Base-by-base conservation (phyloP, 1,284 basidiomycete species). In the Peniophora sp. region DNA sequence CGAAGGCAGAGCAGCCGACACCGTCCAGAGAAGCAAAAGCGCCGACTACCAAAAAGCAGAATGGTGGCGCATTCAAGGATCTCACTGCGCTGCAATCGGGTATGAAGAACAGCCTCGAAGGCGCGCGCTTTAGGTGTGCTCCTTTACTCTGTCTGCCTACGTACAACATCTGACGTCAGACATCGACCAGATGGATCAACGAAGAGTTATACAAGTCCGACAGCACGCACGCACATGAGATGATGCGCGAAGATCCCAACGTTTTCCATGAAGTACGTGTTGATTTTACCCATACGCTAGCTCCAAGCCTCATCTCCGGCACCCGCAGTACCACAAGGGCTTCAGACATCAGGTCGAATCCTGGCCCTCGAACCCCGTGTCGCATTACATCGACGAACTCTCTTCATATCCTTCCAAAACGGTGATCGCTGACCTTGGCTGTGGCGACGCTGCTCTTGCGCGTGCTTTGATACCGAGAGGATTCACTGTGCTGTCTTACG, bases 381-480 rank as follows among this genome's bases (percentile, higher is more conserved):
- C 86, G 27, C 76, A 88, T 63, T 92, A 93, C 63, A 78, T 87
- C 48, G 70, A 74, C 2, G 55, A 63, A 3, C 71, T 89, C 18
- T 80, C 79, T 9, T 66, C 72, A 23, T 83, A 83, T 55, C 79
- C 89, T 3, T 52, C 71, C 17, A 77, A 75, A 51, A 85, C 86
- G 0, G 71, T 98, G 53, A 83, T 99, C 46, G 93, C 83, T 20
- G 97, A 99, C 68, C 74, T 99, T 20, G 97, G 97, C 6, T 98
- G 95, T 57, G 97, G 97, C 12, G 94, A 98, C 62, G 97, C 93
- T 11, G 81, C 87, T 2, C 76, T 99, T 18, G 95, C 94, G 0
- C 83, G 78, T 47, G 73, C 76, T 1, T 76, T 97, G 37, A 69
- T 83, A 12, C 78, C 85, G 0, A 75, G 82, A 63, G 85, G 84